Evolutionary conservation across 1,284 basidiomycete species (phyloP), one percentile per base, ranked within the genome.

Genomic region (Apiotrichum brassicae): DNA sequence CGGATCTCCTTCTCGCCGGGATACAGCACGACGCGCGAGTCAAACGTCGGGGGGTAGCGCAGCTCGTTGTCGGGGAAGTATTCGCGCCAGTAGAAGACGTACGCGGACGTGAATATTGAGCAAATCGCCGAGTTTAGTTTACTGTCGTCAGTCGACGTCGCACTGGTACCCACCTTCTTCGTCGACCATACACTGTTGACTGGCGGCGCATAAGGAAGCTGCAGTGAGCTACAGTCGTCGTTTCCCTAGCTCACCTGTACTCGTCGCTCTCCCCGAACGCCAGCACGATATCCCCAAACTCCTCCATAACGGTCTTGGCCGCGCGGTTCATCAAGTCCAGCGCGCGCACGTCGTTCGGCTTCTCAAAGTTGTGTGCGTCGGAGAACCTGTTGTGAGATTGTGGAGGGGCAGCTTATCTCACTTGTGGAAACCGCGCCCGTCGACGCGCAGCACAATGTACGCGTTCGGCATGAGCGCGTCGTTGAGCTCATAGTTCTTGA

Each of bases 191-290:
- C 13, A 97, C 71, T 3, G 78, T 75, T 1, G 87, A 83, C 0
- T 79, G 78, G 58, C 81, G 84, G 47, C 83, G 82, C 47, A 98
- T 81, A 39, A 97, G 78, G 66, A 98, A 97, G 67, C 90, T 93
- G 61, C 16, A 22, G 38, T 48, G n/a, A 56, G 50, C 48, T 46
- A 20, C 28, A 23, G 28, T 13, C 3, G 19, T 8, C 19, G n/a
- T 6, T n/a, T 14, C 14, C 9, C 8, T 14, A 19, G 65, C 78
- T 53, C 58, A 86, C 90, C 90, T 95, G 74, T 83, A 97, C 73
- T 98, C 95, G 71, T 98, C 95, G 35, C 90, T 94, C 76, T 98
- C 89, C 1, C 94, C 94, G 69, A 95, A 98, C 0, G 81, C 94
- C 25, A 93, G 78, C 6, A 89, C 75, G 45, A 94, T 81, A 65